Base-by-base conservation (phyloP, 441 rosid species). In the Melastoma candidum region DNA sequence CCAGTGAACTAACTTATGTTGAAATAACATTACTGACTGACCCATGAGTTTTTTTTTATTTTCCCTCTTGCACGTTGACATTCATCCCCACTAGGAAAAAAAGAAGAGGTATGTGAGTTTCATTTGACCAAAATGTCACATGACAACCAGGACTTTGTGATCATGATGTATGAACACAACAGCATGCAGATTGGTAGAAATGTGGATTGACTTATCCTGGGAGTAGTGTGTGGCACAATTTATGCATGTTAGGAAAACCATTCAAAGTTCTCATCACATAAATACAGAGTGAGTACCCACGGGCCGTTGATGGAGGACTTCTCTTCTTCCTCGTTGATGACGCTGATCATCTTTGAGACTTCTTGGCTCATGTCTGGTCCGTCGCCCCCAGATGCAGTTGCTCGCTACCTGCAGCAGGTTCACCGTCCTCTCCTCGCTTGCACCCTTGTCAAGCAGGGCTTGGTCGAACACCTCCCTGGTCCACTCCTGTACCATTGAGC, bases 391-490 rank as follows among this genome's bases (percentile, higher is more conserved):
- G n/a, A 8, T 2, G 54, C 54, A 51, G 4, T 12, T 17, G 8
- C 26, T 39, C 8, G 44, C 54, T 13, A 32, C 54, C 7, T 29
- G 54, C 54, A 51, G 0, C 26, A 51, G 41, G 10, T 12, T 29
- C 54, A 51, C 54, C 54, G 78, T 67, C 60, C 82, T 73, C 54
- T 81, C 85, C 67, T 83, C 81, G 14, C 70, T 70, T 11, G 71
- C 80, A 44, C 77, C 81, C 51, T 73, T 77, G 25, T 66, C 27
- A 3, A 69, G 24, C 73, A 83, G 65, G 36, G 63, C 58, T 64
- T 47, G 62, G 65, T 83, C 87, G 10, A 80, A 83, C 24, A 83
- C 85, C 63, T 80, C 87, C 4, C 53, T 87, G 78, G 58, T 83
- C 87, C 22, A 17, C 59, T 80, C 90, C 50, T 76, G 64, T 44